phyloP scores from a whole-genome alignment of 176 grass and related monocot species.

The Triticum dicoccoides region DNA sequence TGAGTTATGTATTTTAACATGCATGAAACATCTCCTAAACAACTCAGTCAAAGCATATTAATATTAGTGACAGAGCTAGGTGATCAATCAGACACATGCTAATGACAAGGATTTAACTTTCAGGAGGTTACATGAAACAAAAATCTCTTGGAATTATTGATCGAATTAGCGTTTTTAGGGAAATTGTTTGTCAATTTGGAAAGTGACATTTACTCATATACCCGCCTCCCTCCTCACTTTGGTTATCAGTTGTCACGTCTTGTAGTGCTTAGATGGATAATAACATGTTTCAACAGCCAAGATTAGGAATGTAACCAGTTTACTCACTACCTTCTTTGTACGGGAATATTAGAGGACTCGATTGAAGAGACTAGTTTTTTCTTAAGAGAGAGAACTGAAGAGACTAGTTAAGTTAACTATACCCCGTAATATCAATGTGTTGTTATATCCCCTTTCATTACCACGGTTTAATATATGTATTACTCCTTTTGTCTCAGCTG shows the following conservation, averaged over 20 bases:
- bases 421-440: background rate
- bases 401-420: background rate
- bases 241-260: background rate
- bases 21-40: background rate
- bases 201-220: background rate
- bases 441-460: background rate
- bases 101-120: background rate
- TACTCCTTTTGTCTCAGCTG: constrained; percentile 54
- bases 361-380: background rate
- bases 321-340: background rate
- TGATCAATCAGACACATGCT: background rate
- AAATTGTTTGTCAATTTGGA: background rate
- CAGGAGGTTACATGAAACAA: background rate
- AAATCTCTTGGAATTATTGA: background rate
- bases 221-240: background rate
- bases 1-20: background rate
- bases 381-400: background rate
- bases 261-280: background rate
- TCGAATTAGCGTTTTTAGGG: background rate
- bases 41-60: background rate
- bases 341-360: background rate
- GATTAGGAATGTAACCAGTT: background rate
- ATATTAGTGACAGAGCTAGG: background rate
- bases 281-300: background rate
- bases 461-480: background rate